Conservation (phyloP, 371 early-diverging fungal species). For the Choanephora cucurbitarum region DNA sequence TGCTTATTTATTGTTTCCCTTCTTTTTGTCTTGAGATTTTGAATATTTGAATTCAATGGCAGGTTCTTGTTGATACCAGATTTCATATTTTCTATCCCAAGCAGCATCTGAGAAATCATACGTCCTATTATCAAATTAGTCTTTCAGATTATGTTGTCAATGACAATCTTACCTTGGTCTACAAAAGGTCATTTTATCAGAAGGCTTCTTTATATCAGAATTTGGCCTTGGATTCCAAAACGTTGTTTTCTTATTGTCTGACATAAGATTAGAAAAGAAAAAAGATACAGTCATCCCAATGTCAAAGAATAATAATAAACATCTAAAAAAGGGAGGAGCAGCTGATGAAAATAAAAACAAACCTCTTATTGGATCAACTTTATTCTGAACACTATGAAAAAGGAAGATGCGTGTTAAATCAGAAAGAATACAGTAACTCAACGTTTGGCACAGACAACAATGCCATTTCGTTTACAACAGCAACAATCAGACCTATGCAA, state of each 20-base stretch:
- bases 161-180: conserved; percentile 22
- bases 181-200: conserved; percentile 10
- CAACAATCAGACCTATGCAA: too few relatives aligned
- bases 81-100: conserved; percentile 17
- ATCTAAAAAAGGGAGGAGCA: conserved; percentile 4
- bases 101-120: conserved; percentile 23
- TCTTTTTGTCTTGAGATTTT: not conserved
- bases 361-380: too few relatives aligned
- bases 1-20: too few relatives aligned
- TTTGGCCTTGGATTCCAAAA: conserved; percentile 26
- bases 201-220: conserved; percentile 9
- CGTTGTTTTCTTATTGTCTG: conserved; percentile 13
- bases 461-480: too few relatives aligned
- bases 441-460: too few relatives aligned
- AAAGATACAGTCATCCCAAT: too few relatives aligned
- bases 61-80: conserved; percentile 29
- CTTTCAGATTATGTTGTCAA: not conserved
- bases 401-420: too few relatives aligned
- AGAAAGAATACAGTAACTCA: too few relatives aligned
- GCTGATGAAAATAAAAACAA: too few relatives aligned
- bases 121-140: not conserved
- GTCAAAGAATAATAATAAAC: too few relatives aligned
- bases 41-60: not conserved
- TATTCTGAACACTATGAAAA: too few relatives aligned
- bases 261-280: conserved; percentile 6